phyloP scores from a whole-genome alignment of 2,329 filamentous ascomycete species.

The Kalmusia sp. region DNA sequence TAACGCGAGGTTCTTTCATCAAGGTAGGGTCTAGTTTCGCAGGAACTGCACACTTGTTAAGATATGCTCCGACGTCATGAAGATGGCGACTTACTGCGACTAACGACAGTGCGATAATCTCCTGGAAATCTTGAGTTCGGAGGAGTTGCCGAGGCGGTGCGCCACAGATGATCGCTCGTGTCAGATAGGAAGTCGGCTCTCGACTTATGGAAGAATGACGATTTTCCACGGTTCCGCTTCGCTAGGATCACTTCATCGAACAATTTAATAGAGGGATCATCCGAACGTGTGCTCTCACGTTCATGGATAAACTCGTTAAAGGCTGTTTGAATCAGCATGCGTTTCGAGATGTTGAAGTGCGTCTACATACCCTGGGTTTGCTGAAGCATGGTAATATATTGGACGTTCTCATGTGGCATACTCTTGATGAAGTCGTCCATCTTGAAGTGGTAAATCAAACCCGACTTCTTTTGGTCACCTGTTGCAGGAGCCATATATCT shows the following conservation, averaged over 20 bases:
- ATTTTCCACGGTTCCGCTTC: slow-evolving; percentile 73
- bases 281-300: slow-evolving; percentile 69
- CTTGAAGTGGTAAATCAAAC: slow-evolving; percentile 69
- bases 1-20: slow-evolving; percentile 90
- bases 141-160: slow-evolving; percentile 66
- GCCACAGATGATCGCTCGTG: slow-evolving; percentile 80
- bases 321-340: slow-evolving; percentile 47
- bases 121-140: slow-evolving; percentile 61
- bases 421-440: slow-evolving; percentile 71
- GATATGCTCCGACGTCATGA: slow-evolving; percentile 59
- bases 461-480: slow-evolving; percentile 67
- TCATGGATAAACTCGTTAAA: slow-evolving; percentile 89
- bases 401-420: slow-evolving; percentile 68
- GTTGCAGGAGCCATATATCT: slow-evolving; percentile 66
- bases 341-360: neutral
- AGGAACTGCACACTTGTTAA: slow-evolving; percentile 70
- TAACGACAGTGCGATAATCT: slow-evolving; percentile 61
- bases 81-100: slow-evolving; percentile 58
- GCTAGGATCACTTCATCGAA: slow-evolving; percentile 87
- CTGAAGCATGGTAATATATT: slow-evolving; percentile 68
- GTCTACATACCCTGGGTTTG: slow-evolving; percentile 65
- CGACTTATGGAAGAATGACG: slow-evolving; percentile 68
- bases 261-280: slow-evolving; percentile 72
- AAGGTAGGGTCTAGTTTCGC: slow-evolving; percentile 82
- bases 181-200: slow-evolving; percentile 70